Conservation (phyloP, 2,329 filamentous ascomycete genomes). For the Alternaria brassicicola region DNA sequence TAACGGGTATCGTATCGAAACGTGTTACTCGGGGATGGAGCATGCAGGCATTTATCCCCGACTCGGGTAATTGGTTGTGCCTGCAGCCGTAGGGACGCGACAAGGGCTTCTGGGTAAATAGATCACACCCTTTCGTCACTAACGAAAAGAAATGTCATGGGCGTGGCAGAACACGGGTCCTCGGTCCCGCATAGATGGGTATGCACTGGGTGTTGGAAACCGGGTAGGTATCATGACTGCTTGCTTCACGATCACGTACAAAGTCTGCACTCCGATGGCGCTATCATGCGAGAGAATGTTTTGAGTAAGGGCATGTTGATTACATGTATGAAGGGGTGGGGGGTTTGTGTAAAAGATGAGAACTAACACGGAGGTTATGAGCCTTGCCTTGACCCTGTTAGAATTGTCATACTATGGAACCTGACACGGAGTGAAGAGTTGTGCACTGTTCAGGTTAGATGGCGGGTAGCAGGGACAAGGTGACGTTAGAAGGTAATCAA, state of each 20-base stretch:
- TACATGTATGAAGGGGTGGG: background rate
- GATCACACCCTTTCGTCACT: background rate
- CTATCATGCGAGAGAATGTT: background rate
- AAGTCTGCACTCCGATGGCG: background rate
- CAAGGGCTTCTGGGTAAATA: conserved; percentile 10
- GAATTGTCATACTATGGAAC: background rate
- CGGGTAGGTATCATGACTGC: background rate
- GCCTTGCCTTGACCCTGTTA: background rate
- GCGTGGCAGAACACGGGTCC: background rate
- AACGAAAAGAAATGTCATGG: background rate
- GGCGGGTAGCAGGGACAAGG: background rate
- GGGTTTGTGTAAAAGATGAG: background rate
- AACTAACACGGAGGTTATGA: background rate
- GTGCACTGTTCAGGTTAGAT: background rate
- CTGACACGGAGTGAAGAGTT: background rate
- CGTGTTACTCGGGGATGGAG: background rate
- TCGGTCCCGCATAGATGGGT: background rate
- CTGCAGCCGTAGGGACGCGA: background rate
- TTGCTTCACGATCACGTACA: background rate
- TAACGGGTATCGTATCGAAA: conserved; percentile 14
- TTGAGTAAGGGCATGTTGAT: background rate
- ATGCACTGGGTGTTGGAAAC: background rate
- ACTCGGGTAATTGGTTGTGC: background rate
- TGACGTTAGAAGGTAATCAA: background rate
- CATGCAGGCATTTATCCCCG: conserved; percentile 18